Base-by-base conservation (phyloP, 352 stramenopile genomes). In the Pythium volutum region DNA sequence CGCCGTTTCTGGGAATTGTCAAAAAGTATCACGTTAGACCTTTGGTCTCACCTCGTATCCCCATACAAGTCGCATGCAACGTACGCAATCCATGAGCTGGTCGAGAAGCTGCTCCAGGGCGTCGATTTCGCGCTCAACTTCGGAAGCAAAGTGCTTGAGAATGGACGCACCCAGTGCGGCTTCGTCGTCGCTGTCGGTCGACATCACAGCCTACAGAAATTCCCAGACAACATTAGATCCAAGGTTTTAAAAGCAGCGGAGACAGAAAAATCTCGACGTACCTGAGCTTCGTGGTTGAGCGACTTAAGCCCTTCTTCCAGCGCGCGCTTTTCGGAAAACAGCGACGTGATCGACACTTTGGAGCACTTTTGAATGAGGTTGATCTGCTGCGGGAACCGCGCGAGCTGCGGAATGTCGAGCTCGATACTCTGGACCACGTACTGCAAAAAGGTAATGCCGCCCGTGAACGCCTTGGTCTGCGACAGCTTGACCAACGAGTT, bases 371-470 rank as follows among this genome's bases (percentile, higher is more conserved):
- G 57, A 54, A 92, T 78, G 26, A 93, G 65, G 55, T 87, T 80
- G 53, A 94, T 87, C 62, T 88, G 75, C 41, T 90, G 74, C 60
- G 90, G 82, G 55, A 94, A 94, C 25, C 78, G 72, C 23, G 75
- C 79, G 1, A 94, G 74, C 16, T 88, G 69, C 5, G 85, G 85
- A 20, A 88, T 80, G 26, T 94, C 85, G 16, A 82, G 76, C 60
- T 95, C 85, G 47, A 93, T 88, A 23, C 79, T 89, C 64, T 95
- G 81, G 22, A 95, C 83, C n/a, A 95, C 72, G 55, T 91, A 95
- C 45, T 95, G 85, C 51, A 93, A 70, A 56, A 95, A 88, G 14
- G 85, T 93, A 43, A 86, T 86, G 7, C 82, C 80, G 11, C 85
- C 85, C 12, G 88, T 78, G 48, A 95, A 95, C 23, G 83, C 85